These are phyloP conservation scores for Sarocladium kiliense DNA, from an alignment of 2,329 filamentous ascomycete genomes.

Conservation along the genomic window DNA sequence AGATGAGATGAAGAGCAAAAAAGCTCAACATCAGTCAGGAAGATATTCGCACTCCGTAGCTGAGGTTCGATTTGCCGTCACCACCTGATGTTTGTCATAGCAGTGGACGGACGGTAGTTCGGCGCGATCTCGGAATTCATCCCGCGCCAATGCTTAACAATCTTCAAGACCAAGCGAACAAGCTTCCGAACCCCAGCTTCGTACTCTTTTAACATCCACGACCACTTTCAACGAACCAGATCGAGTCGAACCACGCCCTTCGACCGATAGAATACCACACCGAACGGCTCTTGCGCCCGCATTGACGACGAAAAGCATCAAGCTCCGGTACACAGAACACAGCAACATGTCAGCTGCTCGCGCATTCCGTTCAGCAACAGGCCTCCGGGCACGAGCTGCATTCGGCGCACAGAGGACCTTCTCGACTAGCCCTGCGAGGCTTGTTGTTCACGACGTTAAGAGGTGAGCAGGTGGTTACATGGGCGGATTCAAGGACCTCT, in stretches of 20 bases:
- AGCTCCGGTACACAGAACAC: too few relatives aligned
- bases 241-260: neutral
- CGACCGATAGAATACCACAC: neutral
- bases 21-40: too few relatives aligned
- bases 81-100: too few relatives aligned
- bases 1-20: too few relatives aligned
- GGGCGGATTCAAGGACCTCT: neutral
- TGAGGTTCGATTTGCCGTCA: too few relatives aligned
- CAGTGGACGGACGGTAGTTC: neutral
- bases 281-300: too few relatives aligned
- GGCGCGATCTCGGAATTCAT: neutral
- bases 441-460: constrained; percentile 39
- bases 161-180: constrained; percentile 2
- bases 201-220: constrained; percentile 7
- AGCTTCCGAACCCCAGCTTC: neutral
- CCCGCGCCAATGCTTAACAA: neutral
- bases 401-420: constrained; percentile 19
- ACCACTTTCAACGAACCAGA: neutral
- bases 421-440: constrained; percentile 32
- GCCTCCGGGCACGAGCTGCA: neutral
- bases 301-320: neutral
- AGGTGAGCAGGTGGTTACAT: constrained; percentile 23
- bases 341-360: constrained; percentile 9
- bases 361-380: constrained; percentile 6
- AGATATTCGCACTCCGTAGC: too few relatives aligned